Conservation (phyloP, 1,284 basidiomycete species). For the Mycosarcoma maydis region DNA sequence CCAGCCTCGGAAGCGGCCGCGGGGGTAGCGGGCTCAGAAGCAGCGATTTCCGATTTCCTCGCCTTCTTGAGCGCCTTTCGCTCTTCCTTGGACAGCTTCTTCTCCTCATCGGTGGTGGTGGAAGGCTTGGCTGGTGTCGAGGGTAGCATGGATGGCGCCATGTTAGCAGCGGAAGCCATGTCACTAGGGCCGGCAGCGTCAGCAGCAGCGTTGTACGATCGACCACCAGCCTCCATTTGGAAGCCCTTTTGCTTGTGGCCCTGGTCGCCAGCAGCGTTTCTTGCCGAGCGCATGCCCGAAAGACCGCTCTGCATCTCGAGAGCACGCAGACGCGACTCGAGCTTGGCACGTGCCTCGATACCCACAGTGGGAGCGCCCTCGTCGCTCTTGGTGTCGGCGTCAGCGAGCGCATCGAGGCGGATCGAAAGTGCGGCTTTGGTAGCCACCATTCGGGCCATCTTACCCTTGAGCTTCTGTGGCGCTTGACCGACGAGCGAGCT, state of each 20-base stretch:
- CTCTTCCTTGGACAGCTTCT: conserved; percentile 58
- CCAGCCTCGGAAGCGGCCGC: conserved; percentile 72
- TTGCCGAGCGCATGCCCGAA: conserved; percentile 46
- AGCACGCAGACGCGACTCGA: conserved; percentile 89
- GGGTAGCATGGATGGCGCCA: conserved; percentile 67
- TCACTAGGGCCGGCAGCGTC: conserved; percentile 55
- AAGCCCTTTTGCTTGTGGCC: conserved; percentile 65
- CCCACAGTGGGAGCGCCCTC: conserved; percentile 82
- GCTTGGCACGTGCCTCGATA: conserved; percentile 89
- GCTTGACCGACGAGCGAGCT: conserved; percentile 89
- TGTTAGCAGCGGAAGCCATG: conserved; percentile 35
- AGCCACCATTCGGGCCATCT: conserved; percentile 99
- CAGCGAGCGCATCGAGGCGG: conserved; percentile 94
- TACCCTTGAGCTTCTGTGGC: conserved; percentile 97
- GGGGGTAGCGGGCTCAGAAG: conserved; percentile 38
- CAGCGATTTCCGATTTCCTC: conserved; percentile 36
- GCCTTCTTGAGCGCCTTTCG: conserved; percentile 55
- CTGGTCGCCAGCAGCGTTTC: conserved; percentile 45
- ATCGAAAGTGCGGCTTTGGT: conserved; percentile 91
- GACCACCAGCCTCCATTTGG: conserved; percentile 54
- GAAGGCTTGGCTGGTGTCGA: conserved; percentile 69
- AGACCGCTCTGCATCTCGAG: conserved; percentile 72
- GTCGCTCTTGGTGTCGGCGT: conserved; percentile 88
- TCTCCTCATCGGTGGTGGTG: conserved; percentile 29
- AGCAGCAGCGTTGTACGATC: conserved; percentile 61